Conservation (phyloP, 441 rosid genomes). For the Bocquillonia castaneifolia region DNA sequence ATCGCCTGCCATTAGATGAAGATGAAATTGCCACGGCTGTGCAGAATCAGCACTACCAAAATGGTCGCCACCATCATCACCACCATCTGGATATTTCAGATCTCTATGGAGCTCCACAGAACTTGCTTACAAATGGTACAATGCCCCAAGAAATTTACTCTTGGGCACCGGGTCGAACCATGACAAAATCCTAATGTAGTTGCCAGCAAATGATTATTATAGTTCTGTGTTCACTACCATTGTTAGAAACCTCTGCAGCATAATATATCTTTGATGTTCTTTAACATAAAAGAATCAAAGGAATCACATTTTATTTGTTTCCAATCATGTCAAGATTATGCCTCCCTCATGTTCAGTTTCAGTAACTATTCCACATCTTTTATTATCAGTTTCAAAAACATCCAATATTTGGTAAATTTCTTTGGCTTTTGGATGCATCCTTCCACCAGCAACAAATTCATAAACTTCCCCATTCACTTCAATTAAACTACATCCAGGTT, state of each 20-base stretch:
- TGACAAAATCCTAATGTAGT: constrained; percentile 45
- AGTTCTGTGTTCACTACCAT: background rate
- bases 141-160: constrained; percentile 60
- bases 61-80: constrained; percentile 55
- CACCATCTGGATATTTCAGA: constrained; percentile 62
- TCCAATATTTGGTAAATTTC: constrained; percentile 49
- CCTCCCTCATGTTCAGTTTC: background rate
- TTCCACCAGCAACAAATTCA: constrained; percentile 44
- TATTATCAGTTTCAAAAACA: constrained; percentile 27
- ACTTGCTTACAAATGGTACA: constrained; percentile 59
- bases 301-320: background rate
- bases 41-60: constrained; percentile 64
- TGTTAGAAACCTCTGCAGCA: constrained; percentile 1
- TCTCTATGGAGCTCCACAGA: constrained; percentile 61
- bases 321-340: background rate
- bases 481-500: constrained; percentile 47
- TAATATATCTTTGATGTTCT: background rate
- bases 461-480: constrained; percentile 41
- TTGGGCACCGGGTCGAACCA: constrained; percentile 52
- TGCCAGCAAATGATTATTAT: constrained; percentile 8
- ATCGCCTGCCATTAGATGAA: constrained; percentile 80
- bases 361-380: constrained; percentile 16
- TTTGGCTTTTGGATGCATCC: constrained; percentile 38
- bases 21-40: constrained; percentile 53
- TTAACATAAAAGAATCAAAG: background rate